These are phyloP conservation scores for Silene latifolia DNA, from an alignment of 148 eudicot genomes.

Conservation along the genomic window DNA sequence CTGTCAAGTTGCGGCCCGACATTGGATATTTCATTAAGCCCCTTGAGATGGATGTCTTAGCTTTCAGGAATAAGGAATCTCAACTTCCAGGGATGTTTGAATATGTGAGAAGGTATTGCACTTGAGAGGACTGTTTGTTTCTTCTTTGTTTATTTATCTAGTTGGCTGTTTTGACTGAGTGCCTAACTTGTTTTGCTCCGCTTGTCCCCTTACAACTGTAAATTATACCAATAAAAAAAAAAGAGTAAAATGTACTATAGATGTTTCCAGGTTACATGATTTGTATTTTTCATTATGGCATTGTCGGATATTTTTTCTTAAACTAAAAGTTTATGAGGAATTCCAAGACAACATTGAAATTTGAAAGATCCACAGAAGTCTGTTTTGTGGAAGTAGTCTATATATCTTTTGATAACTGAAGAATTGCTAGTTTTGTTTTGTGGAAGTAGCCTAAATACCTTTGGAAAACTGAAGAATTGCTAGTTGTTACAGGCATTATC, in stretches of 20 bases:
- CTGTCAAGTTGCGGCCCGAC: constrained; percentile 88
- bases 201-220: background rate
- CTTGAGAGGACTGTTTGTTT: background rate
- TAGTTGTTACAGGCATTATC: constrained; percentile 4
- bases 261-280: background rate
- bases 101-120: constrained; percentile 62
- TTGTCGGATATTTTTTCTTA: background rate
- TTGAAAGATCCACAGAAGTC: background rate
- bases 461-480: background rate
- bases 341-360: constrained; percentile 3
- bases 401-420: background rate
- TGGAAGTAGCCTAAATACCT: background rate
- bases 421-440: background rate
- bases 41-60: constrained; percentile 59
- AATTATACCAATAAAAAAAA: background rate
- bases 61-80: constrained; percentile 61
- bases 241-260: background rate
- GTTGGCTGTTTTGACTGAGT: background rate
- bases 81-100: constrained; percentile 99
- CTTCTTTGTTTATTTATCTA: background rate
- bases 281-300: background rate
- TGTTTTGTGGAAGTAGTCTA: background rate
- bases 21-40: constrained; percentile 97
- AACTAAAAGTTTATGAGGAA: background rate
- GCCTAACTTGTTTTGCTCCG: background rate